A percentile compares a stretch with the other conserved stretches of the same genome.
Conservation (phyloP, 1,284 basidiomycete genomes). For the Ganoderma resinaceum region DNA sequence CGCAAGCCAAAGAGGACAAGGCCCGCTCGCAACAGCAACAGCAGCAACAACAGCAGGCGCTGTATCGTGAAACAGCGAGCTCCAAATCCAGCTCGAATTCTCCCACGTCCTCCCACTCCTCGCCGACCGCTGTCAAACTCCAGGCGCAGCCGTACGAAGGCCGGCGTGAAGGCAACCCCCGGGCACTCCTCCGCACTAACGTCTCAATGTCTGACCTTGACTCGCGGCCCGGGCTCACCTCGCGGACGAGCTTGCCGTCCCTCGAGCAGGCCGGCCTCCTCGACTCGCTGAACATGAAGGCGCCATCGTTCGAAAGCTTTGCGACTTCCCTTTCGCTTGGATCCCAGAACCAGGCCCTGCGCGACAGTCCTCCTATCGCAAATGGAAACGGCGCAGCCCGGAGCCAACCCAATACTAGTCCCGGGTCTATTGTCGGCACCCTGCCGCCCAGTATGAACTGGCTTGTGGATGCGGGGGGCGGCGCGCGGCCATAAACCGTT, state of each 20-base stretch:
- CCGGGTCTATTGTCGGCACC: constrained; percentile 13
- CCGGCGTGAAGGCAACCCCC: constrained; percentile 20
- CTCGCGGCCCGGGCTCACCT: constrained; percentile 11
- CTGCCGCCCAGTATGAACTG: constrained; percentile 38
- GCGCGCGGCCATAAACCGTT: constrained; percentile 10
- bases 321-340: constrained; percentile 33
- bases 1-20: constrained; percentile 27
- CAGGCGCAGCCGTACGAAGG: constrained; percentile 24
- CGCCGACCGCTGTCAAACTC: constrained; percentile 10
- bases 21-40: constrained; percentile 22
- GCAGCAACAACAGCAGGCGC: constrained; percentile 17
- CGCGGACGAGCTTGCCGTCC: constrained; percentile 63
- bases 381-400: not conserved
- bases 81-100: constrained; percentile 20
- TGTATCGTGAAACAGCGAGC: constrained; percentile 16
- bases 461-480: constrained; percentile 33
- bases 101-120: constrained; percentile 25
- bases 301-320: constrained; percentile 40
- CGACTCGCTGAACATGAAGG: constrained; percentile 52
- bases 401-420: not conserved
- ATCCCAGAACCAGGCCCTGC: constrained; percentile 16
- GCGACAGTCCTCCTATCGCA: not conserved
- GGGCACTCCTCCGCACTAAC: constrained; percentile 29
- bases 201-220: constrained; percentile 25
- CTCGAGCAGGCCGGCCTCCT: constrained; percentile 75